A percentile compares a stretch with the other conserved stretches of the same genome.
phyloP scores from a whole-genome alignment of 2,329 filamentous ascomycete genomes.

The Colletotrichum limetticola region DNA sequence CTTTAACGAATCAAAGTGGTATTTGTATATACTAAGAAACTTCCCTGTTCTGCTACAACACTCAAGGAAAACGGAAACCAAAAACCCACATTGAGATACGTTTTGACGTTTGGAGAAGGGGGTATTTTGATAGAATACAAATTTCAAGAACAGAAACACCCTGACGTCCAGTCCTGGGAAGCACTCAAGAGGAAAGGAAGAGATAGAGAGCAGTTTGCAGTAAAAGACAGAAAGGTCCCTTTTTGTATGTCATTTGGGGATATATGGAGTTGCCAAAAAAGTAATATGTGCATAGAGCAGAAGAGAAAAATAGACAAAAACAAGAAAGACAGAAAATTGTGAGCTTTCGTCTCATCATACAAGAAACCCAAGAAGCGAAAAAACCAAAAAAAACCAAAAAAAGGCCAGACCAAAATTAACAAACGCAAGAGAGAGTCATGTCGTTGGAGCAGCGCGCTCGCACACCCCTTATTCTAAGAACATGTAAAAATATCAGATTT shows the following conservation, averaged over 20 bases:
- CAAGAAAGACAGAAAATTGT: not conserved
- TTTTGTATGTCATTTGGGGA: not conserved
- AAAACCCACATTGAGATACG: not conserved
- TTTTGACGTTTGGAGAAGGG: not conserved
- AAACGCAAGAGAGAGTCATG: slow-evolving; percentile 4
- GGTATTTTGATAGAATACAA: not conserved
- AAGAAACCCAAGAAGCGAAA: not conserved
- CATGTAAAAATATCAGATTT: slow-evolving; percentile 8
- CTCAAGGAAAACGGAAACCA: not conserved
- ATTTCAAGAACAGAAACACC: not conserved
- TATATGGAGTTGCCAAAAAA: not conserved
- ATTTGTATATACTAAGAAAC: too few relatives aligned
- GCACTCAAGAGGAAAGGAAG: not conserved
- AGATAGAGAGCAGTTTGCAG: not conserved
- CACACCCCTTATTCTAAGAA: slow-evolving; percentile 10
- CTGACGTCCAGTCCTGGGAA: not conserved
- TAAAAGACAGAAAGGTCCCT: not conserved
- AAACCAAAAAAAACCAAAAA: not conserved
- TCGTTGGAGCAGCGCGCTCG: slow-evolving; percentile 34
- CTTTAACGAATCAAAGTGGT: too few relatives aligned
- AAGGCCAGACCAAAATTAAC: not conserved
- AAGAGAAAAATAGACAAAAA: not conserved
- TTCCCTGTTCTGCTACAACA: too few relatives aligned
- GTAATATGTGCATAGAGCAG: slow-evolving; percentile 16
- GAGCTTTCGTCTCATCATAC: not conserved